A percentile compares a stretch with the other conserved stretches of the same genome.
These are phyloP conservation scores for Starmerella etchellsii DNA, from an alignment of 805 yeast species.

Conservation along the genomic window DNA sequence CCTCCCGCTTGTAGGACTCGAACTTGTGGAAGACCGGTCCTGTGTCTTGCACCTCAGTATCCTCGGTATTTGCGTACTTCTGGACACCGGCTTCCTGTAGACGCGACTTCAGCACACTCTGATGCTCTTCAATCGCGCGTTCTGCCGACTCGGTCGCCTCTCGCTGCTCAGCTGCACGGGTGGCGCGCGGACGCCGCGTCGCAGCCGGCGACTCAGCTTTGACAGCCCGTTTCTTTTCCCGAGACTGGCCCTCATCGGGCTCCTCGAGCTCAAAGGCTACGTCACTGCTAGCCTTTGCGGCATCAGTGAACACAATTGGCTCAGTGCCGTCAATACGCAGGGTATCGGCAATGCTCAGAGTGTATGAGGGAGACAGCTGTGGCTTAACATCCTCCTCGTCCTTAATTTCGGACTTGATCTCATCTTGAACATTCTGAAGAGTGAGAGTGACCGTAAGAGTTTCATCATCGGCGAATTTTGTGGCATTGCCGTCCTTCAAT, in stretches of 20 bases:
- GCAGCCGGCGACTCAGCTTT: conserved; percentile 2
- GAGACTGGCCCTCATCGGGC: conserved; percentile 29
- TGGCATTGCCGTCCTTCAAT: conserved; percentile 58
- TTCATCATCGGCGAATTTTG: conserved; percentile 56
- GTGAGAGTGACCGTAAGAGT: conserved; percentile 43
- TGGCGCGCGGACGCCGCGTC: conserved; percentile 11
- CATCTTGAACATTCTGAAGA: conserved; percentile 3
- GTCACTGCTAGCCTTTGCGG: conserved; percentile 58
- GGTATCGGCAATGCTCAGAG: conserved; percentile 70
- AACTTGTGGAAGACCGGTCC: conserved; percentile 71
- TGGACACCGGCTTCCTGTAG: conserved; percentile 78
- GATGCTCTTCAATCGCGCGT: conserved; percentile 68
- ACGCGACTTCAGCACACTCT: conserved; percentile 67
- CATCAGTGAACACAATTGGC: conserved; percentile 57
- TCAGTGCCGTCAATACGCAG: conserved; percentile 46
- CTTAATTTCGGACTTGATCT: neutral
- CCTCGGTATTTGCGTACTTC: conserved; percentile 18
- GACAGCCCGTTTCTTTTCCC: neutral
- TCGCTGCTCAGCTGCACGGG: conserved; percentile 17
- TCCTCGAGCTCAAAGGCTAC: conserved; percentile 66
- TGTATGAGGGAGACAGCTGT: conserved; percentile 32
- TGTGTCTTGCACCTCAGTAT: conserved; percentile 12
- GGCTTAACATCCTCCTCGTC: conserved; percentile 31
- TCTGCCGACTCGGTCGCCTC: conserved; percentile 57
- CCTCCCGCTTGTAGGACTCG: conserved; percentile 86